Percentiles rank a stretch among this genome's conserved stretches.
phyloP scores from a whole-genome alignment of 2,329 filamentous ascomycete species.

The Claviceps sp. region DNA sequence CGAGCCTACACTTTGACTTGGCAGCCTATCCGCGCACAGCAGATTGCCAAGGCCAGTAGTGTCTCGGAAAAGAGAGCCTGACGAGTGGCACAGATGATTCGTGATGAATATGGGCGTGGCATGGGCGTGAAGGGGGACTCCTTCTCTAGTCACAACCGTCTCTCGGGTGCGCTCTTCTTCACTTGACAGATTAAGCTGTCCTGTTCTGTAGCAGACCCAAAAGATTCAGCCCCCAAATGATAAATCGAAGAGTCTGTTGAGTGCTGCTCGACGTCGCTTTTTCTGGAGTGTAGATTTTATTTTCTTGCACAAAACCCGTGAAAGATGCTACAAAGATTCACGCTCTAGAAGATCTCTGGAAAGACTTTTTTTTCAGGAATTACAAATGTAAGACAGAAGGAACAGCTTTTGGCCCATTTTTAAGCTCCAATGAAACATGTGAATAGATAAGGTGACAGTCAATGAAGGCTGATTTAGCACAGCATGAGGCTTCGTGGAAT shows the following conservation, averaged over 20 bases:
- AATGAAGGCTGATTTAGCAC: no score
- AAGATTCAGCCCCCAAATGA: background rate
- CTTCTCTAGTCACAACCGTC: background rate
- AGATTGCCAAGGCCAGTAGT: constrained; percentile 3
- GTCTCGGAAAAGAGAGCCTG: background rate
- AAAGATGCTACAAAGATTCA: no score
- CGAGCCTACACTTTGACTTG: no score
- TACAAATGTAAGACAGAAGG: no score
- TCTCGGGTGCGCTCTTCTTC: background rate
- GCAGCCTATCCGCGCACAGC: background rate
- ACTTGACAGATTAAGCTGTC: background rate
- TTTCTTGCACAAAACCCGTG: no score
- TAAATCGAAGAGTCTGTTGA: background rate
- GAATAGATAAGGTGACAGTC: no score
- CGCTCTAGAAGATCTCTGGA: no score
- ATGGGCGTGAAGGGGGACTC: background rate
- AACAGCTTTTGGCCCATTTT: no score
- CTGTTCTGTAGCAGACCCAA: background rate
- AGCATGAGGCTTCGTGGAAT: no score
- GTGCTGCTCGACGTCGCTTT: background rate
- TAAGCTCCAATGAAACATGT: no score
- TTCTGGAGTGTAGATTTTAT: no score
- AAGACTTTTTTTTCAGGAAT: no score
- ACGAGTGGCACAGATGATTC: background rate
- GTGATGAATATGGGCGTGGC: background rate